Percentiles rank a stretch among this genome's conserved stretches.
Evolutionary conservation across 2,329 filamentous ascomycete species (phyloP).

Genomic region (Xylariaceae sp.): DNA sequence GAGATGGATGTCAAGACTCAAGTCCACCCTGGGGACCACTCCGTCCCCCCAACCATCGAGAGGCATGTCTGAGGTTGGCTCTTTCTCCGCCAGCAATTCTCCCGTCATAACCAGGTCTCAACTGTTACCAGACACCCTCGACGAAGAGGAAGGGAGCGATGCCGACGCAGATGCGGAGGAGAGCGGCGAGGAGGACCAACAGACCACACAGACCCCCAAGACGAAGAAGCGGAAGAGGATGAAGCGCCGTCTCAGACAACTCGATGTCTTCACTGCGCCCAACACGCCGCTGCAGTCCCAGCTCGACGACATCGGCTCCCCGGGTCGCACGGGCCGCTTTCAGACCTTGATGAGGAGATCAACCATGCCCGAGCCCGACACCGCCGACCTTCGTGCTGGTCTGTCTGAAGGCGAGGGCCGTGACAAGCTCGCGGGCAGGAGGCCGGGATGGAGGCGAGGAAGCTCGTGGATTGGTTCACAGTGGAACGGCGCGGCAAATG

Average conservation of each 20-base stretch:
- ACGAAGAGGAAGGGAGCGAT: conserved; percentile 61
- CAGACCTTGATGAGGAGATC: conserved; percentile 59
- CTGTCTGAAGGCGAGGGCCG: conserved; percentile 74
- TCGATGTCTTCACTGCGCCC: conserved; percentile 59
- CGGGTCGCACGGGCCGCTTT: conserved; percentile 42
- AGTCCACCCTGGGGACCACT: conserved; percentile 59
- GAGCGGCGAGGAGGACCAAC: conserved; percentile 70
- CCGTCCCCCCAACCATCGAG: conserved; percentile 44
- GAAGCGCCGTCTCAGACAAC: conserved; percentile 50
- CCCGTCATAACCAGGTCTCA: conserved; percentile 47
- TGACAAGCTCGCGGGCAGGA: conserved; percentile 53
- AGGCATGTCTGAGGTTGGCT: conserved; percentile 31
- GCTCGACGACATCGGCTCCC: conserved; percentile 38
- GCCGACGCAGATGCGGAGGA: conserved; percentile 83
- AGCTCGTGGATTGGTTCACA: conserved; percentile 54
- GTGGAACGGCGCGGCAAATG: conserved; percentile 45
- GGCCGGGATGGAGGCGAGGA: conserved; percentile 53
- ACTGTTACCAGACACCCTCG: conserved; percentile 40
- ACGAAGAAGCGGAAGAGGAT: conserved; percentile 63
- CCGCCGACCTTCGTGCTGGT: conserved; percentile 55
- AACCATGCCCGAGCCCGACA: conserved; percentile 64
- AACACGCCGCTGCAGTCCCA: conserved; percentile 54
- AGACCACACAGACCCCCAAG: conserved; percentile 39
- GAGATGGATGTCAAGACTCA: conserved; percentile 74
- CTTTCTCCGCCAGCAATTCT: conserved; percentile 42